phyloP scores from a whole-genome alignment of 495 filamentous ascomycete genomes.

The Hyaloscypha finlandica region DNA sequence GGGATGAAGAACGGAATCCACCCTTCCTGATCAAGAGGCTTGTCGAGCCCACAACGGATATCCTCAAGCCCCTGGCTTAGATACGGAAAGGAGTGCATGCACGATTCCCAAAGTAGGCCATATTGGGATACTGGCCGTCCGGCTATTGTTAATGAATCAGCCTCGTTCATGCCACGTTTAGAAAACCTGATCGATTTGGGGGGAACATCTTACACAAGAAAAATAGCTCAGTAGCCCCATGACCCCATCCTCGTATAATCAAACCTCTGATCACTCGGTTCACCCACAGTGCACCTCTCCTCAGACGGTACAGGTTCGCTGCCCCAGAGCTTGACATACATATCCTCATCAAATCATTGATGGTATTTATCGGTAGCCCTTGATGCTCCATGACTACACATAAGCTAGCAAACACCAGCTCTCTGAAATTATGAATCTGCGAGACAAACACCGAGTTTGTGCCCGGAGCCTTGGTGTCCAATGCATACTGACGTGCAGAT shows the following conservation, averaged over 20 bases:
- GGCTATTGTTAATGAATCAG: not conserved
- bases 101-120: constrained; percentile 11
- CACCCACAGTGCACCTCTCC: constrained; percentile 16
- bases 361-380: constrained; percentile 9
- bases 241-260: constrained; percentile 10
- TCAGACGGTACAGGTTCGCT: constrained; percentile 12
- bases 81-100: constrained; percentile 8
- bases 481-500: constrained; percentile 14
- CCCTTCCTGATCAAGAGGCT: not conserved
- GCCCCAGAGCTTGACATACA: constrained; percentile 15
- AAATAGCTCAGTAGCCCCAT: constrained; percentile 12
- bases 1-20: constrained; percentile 18
- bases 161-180: not conserved
- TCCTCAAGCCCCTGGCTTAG: constrained; percentile 1
- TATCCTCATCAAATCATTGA: constrained; percentile 14
- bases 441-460: constrained; percentile 2
- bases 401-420: constrained; percentile 11
- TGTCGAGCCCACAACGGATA: not conserved
- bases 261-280: constrained; percentile 12
- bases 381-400: constrained; percentile 15
- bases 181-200: not conserved
- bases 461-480: constrained; percentile 4
- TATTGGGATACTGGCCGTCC: constrained; percentile 17
- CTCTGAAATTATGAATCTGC: constrained; percentile 9
- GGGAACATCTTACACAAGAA: constrained; percentile 4